phyloP scores from a whole-genome alignment of 768 basidiomycete species.

The Artomyces pyxidatus region DNA sequence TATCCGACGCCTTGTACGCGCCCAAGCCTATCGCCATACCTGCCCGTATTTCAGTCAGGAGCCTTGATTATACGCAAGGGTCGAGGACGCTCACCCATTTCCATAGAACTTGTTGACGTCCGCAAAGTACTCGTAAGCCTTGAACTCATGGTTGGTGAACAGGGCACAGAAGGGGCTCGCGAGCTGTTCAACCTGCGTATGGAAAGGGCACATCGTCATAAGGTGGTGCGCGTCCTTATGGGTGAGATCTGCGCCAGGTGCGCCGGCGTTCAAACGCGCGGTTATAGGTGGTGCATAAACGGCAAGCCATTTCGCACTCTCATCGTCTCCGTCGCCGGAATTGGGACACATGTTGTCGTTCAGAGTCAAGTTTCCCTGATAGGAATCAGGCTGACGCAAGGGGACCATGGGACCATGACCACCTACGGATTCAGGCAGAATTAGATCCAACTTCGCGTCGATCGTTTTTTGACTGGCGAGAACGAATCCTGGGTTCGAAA shows the following conservation, averaged over 20 bases:
- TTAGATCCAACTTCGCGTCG: slow-evolving; percentile 43
- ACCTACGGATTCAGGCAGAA: slow-evolving; percentile 49
- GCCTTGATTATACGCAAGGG: background rate
- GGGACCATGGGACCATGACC: background rate
- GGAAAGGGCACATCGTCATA: slow-evolving; percentile 74
- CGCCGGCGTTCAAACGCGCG: slow-evolving; percentile 47
- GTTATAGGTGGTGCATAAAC: slow-evolving; percentile 50
- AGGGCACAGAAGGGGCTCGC: slow-evolving; percentile 64
- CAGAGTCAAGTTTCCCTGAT: slow-evolving; percentile 51
- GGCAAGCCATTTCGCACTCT: slow-evolving; percentile 46
- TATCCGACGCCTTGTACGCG: slow-evolving; percentile 81
- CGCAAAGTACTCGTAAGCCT: slow-evolving; percentile 55
- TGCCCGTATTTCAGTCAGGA: slow-evolving; percentile 18
- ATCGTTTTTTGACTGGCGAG: slow-evolving; percentile 38
- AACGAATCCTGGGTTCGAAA: slow-evolving; percentile 71
- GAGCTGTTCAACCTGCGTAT: slow-evolving; percentile 46
- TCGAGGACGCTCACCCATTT: slow-evolving; percentile 44
- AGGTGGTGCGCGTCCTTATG: slow-evolving; percentile 47
- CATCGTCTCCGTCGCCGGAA: slow-evolving; percentile 33
- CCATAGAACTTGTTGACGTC: slow-evolving; percentile 77
- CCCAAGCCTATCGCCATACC: slow-evolving; percentile 62
- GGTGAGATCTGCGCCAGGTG: slow-evolving; percentile 55
- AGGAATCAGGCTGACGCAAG: background rate
- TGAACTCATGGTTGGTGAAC: slow-evolving; percentile 60
- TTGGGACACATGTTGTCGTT: slow-evolving; percentile 60